Evolutionary conservation across 2,329 filamentous ascomycete species (phyloP).

Genomic region (Aspergillus melleus): DNA sequence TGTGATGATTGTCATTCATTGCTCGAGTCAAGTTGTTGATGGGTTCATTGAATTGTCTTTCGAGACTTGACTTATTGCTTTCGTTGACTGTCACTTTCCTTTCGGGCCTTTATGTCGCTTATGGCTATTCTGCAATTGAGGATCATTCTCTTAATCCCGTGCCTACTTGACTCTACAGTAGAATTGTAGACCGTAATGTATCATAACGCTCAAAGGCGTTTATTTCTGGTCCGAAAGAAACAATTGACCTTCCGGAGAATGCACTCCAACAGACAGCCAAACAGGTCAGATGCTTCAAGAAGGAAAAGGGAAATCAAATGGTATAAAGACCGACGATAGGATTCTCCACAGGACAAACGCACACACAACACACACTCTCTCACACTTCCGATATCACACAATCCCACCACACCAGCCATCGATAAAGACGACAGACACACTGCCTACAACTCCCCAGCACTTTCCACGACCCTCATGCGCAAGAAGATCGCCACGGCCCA

Average conservation of each 20-base stretch:
- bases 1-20: not conserved
- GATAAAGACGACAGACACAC: no score
- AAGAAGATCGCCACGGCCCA: constrained; percentile 36
- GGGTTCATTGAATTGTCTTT: not conserved
- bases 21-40: not conserved
- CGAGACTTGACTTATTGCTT: not conserved
- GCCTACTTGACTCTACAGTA: not conserved
- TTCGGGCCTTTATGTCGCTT: not conserved
- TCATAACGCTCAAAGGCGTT: not conserved
- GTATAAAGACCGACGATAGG: not conserved
- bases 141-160: not conserved
- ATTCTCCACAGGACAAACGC: not conserved
- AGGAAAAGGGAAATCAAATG: not conserved
- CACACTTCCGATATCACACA: no score
- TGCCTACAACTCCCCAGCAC: constrained; percentile 24
- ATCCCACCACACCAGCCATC: not conserved
- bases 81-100: not conserved
- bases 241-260: not conserved
- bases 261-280: not conserved
- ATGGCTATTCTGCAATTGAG: not conserved
- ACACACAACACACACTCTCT: not conserved
- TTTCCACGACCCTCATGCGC: constrained; percentile 33
- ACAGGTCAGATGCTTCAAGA: no score
- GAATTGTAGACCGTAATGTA: not conserved
- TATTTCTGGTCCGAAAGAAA: not conserved